phyloP scores from a whole-genome alignment of 2,329 filamentous ascomycete genomes.

The Hypoxylon sp. region DNA sequence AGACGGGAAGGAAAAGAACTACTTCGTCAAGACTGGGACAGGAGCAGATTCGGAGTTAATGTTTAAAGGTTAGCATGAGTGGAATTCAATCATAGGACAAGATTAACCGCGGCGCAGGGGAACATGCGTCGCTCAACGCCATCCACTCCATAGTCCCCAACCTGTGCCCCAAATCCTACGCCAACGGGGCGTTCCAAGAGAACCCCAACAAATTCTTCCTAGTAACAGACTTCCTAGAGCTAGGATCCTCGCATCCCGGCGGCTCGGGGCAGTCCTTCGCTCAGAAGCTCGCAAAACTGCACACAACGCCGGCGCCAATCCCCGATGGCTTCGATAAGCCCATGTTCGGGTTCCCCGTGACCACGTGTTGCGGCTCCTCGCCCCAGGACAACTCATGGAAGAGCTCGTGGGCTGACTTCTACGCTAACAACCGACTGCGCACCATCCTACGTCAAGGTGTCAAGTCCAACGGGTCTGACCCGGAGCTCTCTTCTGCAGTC shows the following conservation, averaged over 20 bases:
- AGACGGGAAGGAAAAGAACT: constrained; percentile 67
- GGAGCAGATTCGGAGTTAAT: constrained; percentile 74
- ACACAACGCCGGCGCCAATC: constrained; percentile 79
- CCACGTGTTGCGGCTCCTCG: constrained; percentile 90
- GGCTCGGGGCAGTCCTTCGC: constrained; percentile 74
- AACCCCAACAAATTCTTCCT: constrained; percentile 70
- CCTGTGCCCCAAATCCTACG: constrained; percentile 82
- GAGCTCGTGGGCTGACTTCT: constrained; percentile 87
- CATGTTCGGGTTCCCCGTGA: constrained; percentile 85
- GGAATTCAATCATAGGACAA: constrained; percentile 38
- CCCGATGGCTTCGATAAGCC: constrained; percentile 71
- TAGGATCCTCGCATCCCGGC: constrained; percentile 62
- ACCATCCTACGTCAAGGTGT: constrained; percentile 73
- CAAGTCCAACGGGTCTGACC: constrained; percentile 74
- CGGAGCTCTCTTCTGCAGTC: constrained; percentile 73
- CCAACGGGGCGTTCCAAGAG: constrained; percentile 73
- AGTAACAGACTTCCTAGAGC: constrained; percentile 85
- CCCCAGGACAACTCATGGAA: constrained; percentile 83
- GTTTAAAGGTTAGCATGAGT: constrained; percentile 72
- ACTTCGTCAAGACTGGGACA: constrained; percentile 80
- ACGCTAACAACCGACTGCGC: constrained; percentile 80
- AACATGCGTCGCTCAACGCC: constrained; percentile 86
- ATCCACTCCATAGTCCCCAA: constrained; percentile 79
- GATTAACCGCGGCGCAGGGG: constrained; percentile 69
- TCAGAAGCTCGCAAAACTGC: constrained; percentile 82